Evolutionary conservation across 345 rosid genomes (phyloP), one percentile per base, ranked within the genome.

Genomic region (Salix udensis): DNA sequence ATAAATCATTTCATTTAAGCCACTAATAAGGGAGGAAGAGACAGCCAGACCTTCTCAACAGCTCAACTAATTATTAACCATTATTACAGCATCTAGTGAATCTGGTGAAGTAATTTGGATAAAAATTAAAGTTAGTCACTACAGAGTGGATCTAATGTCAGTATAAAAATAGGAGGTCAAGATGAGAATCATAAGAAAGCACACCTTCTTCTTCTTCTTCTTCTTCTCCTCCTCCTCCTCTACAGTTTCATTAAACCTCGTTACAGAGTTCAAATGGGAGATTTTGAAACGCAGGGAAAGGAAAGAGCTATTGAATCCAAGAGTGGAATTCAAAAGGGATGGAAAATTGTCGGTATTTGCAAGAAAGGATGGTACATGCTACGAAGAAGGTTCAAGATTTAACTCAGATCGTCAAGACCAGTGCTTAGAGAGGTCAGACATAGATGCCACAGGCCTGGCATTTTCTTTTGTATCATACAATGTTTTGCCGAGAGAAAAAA

Each of bases 341-440:
- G 78, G 75, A 79, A 64, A 65, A 6, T 79, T n/a, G 40, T 75
- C 15, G 78, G 78, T n/a, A 3, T 68, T 26, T 78, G 37, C 62
- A 44, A 70, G 34, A 65, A 23, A 65, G 42, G 68, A 23, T 71
- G 80, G 80, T 77, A 77, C 40, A 71, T 23, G 28, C 24, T 77
- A 12, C 74, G 70, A 4, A 26, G 14, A 16, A 12, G n/a, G 6
- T 19, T 70, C 16, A 30, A 62, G 31, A 44, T 70, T 6, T 77
- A 15, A 62, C 48, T 3, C 5, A 46, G 4, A 30, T 28, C 66
- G 3, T 34, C 14, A 42, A 42, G n/a, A 15, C 16, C 40, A 31
- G 14, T 5, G 58, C 23, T 18, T 7, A 19, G 23, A 52, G 10
- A 52, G 6, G 58, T 52, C 23, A 28, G 16, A 12, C 46, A 40